Base-by-base conservation (phyloP, 768 basidiomycete genomes). In the Termitomyces sp. region DNA sequence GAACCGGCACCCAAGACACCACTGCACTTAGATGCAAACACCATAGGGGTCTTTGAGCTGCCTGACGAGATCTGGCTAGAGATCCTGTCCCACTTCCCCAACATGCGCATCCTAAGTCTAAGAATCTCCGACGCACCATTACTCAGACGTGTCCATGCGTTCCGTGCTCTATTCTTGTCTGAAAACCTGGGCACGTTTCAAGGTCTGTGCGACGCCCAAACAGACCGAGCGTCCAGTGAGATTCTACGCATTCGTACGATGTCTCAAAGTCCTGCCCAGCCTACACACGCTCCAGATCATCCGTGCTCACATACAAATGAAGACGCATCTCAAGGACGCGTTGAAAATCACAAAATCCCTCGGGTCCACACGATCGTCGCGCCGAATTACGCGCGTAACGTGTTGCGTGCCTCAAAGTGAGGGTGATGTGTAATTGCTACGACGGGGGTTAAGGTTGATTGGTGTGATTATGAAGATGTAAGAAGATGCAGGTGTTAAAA, bases 51-150 rank as follows among this genome's bases (percentile, higher is more conserved):
- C 8, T 60, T 70, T 21, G 61, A 67, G 45, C 40, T 72, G 3
- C 70, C 72, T 10, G 59, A 58, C 30, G 73, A 73, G 45, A 54
- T 74, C 2, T 62, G 67, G 53, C 55, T 67, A 43, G 70, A 73
- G 59, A 68, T 73, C 34, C 25, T 71, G 5, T 71, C 70, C 2
- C 62, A 69, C 44, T 67, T 66, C 42, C 58, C 63, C 2, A 56
- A 52, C 9, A 52, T 70, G 14, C 64, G 60, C 5, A 53, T 64
- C 27, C 66, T 66, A 21, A 63, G 62, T 11, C 55, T 53, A 23
- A 48, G 45, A 7, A 37, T 58, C 21, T n/a, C 57, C 23, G 35
- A 55, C 50, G 30, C 39, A 16, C 57, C 54, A 14, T n/a, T 64
- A 8, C 61, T 67, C 74, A 74, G 54, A 71, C 72, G 0, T 71